Base-by-base conservation (phyloP, 2,329 filamentous ascomycete genomes). In the Fusarium nodosum region DNA sequence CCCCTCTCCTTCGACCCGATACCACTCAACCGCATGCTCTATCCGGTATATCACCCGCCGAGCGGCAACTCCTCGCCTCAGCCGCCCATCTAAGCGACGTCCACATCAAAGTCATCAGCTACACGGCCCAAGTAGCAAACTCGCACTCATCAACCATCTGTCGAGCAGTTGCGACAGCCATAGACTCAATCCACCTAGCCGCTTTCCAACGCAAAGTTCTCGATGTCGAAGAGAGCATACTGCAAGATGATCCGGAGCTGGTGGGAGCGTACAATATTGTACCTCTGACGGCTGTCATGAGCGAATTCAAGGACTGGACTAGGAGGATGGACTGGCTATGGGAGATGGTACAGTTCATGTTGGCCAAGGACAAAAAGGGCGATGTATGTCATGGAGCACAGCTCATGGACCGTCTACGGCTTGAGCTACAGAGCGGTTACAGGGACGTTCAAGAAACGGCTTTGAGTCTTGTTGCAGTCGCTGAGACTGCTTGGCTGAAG, bases 251-350 rank as follows among this genome's bases (percentile, higher is more conserved):
- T 82, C 86, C 94, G 3, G 87, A 84, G 9, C 88, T 93, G 61
- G 95, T 98, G 2, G 95, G 95, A 42, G 95, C 93, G 1, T 97
- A 97, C 78, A 91, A 95, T 66, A 97, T 97, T 66, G 95, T 98
- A 24, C 95, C 96, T 4, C 81, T 99, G 72, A 97, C 96, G 51
- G 91, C 90, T 3, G 86, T 98, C 22, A 89, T 97, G 30, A 87
- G 87, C 7, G 91, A 96, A 75, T 97, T 98, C 75, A 89, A 91
- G n/a, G 91, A 88, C 44, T 98, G 95, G 95, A 91, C 87, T 47
- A 87, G 93, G 72, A 85, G 90, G 36, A 87, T 98, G 84, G 90
- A 94, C 74, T 98, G 95, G 93, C 85, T 97, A 22, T 93, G 91
- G 89, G 85, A 88, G 33, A 81, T 94, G 48, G 86, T 88, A 34